Conservation (phyloP, 1,284 basidiomycete genomes). For the Austroboletus novae-zelandiae region DNA sequence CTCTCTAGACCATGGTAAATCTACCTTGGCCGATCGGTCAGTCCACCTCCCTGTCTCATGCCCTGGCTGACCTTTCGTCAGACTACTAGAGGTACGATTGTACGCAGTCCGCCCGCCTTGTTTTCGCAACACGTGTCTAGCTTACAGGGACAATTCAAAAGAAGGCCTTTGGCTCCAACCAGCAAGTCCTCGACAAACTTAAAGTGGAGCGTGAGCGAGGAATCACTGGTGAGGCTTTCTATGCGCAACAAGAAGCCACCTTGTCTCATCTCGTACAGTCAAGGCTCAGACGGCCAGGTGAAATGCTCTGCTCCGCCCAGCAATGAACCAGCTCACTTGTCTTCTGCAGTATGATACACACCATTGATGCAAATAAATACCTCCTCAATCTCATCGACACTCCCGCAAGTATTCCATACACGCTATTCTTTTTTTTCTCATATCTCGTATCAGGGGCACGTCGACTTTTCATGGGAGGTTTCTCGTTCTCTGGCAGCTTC, state of each 20-base stretch:
- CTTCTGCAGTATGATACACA: conserved; percentile 70
- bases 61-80: conserved; percentile 22
- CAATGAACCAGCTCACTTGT: conserved; percentile 5
- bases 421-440: conserved; percentile 1
- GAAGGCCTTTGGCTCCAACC: conserved; percentile 64
- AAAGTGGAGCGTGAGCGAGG: conserved; percentile 96
- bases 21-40: conserved; percentile 84
- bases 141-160: conserved; percentile 84
- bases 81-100: conserved; percentile 63
- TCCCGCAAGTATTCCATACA: conserved; percentile 52
- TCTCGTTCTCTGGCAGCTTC: conserved; percentile 90
- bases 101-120: not conserved
- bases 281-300: conserved; percentile 91
- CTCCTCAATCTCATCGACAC: conserved; percentile 97
- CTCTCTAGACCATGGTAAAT: conserved; percentile 81
- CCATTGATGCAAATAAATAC: conserved; percentile 52
- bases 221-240: conserved; percentile 68
- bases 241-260: not conserved
- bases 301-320: conserved; percentile 1
- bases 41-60: conserved; percentile 22
- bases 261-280: conserved; percentile 41
- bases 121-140: conserved; percentile 38
- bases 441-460: conserved; percentile 67
- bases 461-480: conserved; percentile 97
- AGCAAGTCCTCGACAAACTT: conserved; percentile 92